Conservation (phyloP, 2,329 filamentous ascomycete genomes). For the Ophiostoma pallidulum region DNA sequence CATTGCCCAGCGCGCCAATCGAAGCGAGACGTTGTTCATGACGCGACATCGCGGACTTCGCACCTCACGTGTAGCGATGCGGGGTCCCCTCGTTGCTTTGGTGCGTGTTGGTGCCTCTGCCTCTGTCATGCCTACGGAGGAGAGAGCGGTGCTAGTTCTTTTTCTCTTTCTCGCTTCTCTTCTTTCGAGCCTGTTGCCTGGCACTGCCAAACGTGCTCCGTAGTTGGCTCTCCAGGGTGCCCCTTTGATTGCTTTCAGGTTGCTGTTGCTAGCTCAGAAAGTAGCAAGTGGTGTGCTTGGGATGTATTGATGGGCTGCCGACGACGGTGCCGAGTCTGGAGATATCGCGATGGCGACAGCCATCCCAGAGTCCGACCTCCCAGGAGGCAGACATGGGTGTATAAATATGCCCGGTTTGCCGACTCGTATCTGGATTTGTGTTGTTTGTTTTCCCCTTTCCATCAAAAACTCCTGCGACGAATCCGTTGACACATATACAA, state of each 20-base stretch:
- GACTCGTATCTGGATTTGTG: not conserved
- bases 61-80: conserved; percentile 5
- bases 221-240: too few relatives aligned
- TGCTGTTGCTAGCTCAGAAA: not conserved
- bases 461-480: not conserved
- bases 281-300: conserved; percentile 1
- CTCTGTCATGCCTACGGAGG: too few relatives aligned
- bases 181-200: too few relatives aligned
- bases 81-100: not conserved
- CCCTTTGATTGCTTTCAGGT: not conserved
- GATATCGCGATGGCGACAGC: not conserved
- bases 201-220: too few relatives aligned
- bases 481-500: not conserved
- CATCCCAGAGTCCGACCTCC: too few relatives aligned
- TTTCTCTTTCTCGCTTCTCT: too few relatives aligned
- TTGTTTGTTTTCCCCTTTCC: not conserved
- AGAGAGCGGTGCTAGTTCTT: too few relatives aligned
- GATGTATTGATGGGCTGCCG: conserved; percentile 8
- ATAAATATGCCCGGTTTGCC: not conserved
- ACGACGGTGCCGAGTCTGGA: not conserved
- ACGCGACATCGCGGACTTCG: conserved; percentile 4
- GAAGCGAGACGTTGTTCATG: not conserved
- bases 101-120: too few relatives aligned
- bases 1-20: not conserved
- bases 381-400: not conserved